Base-by-base conservation (phyloP, 140 eudicot species). In the Erigeron philadelphicus region DNA sequence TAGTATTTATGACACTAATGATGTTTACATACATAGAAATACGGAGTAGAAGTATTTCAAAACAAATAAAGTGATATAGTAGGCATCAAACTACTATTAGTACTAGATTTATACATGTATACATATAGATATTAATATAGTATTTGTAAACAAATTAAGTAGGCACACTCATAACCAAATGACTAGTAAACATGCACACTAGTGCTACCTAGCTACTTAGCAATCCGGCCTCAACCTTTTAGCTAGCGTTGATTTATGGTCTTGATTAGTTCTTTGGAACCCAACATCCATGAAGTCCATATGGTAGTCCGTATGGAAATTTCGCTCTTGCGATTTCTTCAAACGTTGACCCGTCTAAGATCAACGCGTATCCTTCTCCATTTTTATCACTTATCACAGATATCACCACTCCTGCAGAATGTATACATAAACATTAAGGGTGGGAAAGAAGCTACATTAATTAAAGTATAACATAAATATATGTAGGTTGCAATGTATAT, bases 241-340 rank as follows among this genome's bases (percentile, higher is more conserved):
- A 11, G 11, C 25, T 13, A 21, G 16, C 10, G 13, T 9, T 77
- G 31, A 31, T 31, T 31, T 31, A 31, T 38, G 52, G 47, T 46
- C 49, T 31, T 71, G 46, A 38, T 62, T 31, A 31, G 38, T 31
- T 70, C 61, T 78, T 86, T 1, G 99, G 95, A 70, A 93, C 95
- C 99, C 99, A 93, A 41, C 95, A 87, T 56, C 99, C 99, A 78
- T 93, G 99, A 50, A 93, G 84, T 7, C 99, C 99, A 62, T 89
- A 89, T 0, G 99, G 99, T 41, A 93, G 95, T n/a, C 96, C 95
- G 49, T 93, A 93, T 0, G 99, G 97, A 70, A 93, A 93, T 65
- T 89, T 89, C 0, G 99, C 99, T 80, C 99, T 82, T 23, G 99
- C 96, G 23, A 93, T 89, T 77, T 93, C 99, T 80, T 89, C 84